phyloP scores from a whole-genome alignment of 1,284 basidiomycete species.

The Ceratorhiza oryzae-sativae region DNA sequence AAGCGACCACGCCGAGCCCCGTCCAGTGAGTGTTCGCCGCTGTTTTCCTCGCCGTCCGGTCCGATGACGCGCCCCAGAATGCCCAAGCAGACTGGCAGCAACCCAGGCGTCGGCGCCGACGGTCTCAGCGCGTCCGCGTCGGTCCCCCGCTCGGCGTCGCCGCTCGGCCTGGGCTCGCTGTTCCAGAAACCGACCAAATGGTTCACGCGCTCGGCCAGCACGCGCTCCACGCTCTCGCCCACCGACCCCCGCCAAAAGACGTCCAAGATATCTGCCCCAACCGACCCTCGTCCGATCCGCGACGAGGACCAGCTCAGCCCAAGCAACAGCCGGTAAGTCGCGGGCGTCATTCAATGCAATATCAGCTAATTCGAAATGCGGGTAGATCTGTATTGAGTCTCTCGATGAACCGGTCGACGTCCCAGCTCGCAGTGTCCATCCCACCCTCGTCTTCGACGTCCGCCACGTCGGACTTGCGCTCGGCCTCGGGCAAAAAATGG shows the following conservation, averaged over 20 bases:
- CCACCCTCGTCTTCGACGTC: slow-evolving; percentile 24
- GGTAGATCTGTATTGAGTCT: slow-evolving; percentile 72
- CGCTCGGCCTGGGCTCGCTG: slow-evolving; percentile 54
- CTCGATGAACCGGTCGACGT: slow-evolving; percentile 50
- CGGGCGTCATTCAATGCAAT: not conserved
- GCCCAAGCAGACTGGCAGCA: slow-evolving; percentile 2
- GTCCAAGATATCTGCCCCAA: slow-evolving; percentile 81
- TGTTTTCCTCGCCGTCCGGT: not conserved
- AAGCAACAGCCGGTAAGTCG: slow-evolving; percentile 12
- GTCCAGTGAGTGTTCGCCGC: not conserved
- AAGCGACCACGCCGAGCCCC: not conserved
- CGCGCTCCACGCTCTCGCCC: slow-evolving; percentile 20
- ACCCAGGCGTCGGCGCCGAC: not conserved
- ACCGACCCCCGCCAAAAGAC: slow-evolving; percentile 62
- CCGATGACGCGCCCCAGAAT: slow-evolving; percentile 1
- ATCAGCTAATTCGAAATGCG: slow-evolving; percentile 39
- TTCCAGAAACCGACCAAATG: slow-evolving; percentile 59
- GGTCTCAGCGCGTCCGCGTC: slow-evolving; percentile 19
- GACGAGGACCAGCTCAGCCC: slow-evolving; percentile 1
- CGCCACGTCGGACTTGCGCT: slow-evolving; percentile 64
- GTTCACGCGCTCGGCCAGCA: slow-evolving; percentile 51
- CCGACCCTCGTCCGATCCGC: slow-evolving; percentile 68
- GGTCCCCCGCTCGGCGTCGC: slow-evolving; percentile 50
- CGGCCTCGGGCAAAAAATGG: slow-evolving; percentile 72
- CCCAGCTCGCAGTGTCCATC: slow-evolving; percentile 27